phyloP scores from a whole-genome alignment of 2,329 filamentous ascomycete species.

The Neofusicoccum sp. region DNA sequence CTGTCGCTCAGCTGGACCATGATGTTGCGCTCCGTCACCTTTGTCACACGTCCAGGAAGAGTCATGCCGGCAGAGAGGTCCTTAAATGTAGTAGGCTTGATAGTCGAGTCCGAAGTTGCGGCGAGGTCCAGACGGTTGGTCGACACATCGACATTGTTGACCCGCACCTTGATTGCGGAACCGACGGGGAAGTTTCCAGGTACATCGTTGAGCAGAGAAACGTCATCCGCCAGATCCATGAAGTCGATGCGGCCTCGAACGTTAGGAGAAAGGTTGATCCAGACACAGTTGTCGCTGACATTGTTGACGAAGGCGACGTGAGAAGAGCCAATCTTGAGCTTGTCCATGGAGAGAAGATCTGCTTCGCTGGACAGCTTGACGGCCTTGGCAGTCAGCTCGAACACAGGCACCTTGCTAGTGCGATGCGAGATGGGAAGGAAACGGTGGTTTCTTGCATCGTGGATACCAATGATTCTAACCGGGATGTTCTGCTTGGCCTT shows the following conservation, averaged over 20 bases:
- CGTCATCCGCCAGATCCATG: slow-evolving; percentile 83
- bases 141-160: slow-evolving; percentile 69
- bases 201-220: slow-evolving; percentile 74
- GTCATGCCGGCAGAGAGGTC: slow-evolving; percentile 77
- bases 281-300: slow-evolving; percentile 72
- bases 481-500: slow-evolving; percentile 66
- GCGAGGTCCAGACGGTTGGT: slow-evolving; percentile 80
- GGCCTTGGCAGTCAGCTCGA: slow-evolving; percentile 80
- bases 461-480: slow-evolving; percentile 79
- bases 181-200: slow-evolving; percentile 81
- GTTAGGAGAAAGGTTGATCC: slow-evolving; percentile 87
- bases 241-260: slow-evolving; percentile 80
- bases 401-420: slow-evolving; percentile 71
- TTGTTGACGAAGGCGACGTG: slow-evolving; percentile 92
- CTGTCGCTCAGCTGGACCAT: slow-evolving; percentile 81
- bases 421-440: slow-evolving; percentile 91
- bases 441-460: slow-evolving; percentile 84
- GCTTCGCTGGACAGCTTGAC: slow-evolving; percentile 57
- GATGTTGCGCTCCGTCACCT: slow-evolving; percentile 77
- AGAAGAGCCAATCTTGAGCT: slow-evolving; percentile 68
- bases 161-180: slow-evolving; percentile 79
- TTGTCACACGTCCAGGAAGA: slow-evolving; percentile 78
- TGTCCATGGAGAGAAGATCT: slow-evolving; percentile 66
- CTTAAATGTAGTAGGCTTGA: slow-evolving; percentile 64
- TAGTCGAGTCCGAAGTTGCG: slow-evolving; percentile 61